Conservation (phyloP, 345 rosid species). For the Iberis pinnata region DNA sequence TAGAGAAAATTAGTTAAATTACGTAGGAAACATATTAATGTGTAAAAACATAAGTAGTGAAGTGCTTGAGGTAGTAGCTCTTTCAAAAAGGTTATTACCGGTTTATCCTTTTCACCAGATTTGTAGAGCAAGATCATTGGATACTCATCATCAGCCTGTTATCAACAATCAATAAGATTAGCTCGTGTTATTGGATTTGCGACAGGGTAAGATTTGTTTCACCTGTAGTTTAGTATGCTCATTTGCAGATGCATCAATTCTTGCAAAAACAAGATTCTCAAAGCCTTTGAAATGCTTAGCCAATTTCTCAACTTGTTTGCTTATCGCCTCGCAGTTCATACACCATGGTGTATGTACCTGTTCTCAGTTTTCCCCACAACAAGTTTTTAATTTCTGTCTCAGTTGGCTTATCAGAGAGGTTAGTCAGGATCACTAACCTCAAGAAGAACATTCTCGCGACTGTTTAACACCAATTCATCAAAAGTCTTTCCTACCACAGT, state of each 20-base stretch:
- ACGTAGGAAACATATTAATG: no score
- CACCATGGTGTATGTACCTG: background rate
- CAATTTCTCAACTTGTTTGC: conserved; percentile 67
- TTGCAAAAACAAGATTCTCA: conserved; percentile 58
- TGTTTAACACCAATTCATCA: conserved; percentile 65
- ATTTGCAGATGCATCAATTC: conserved; percentile 78
- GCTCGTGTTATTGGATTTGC: conserved; percentile 40
- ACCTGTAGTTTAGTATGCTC: conserved; percentile 86
- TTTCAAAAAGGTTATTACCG: conserved; percentile 38
- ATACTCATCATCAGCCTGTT: conserved; percentile 52
- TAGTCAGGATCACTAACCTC: conserved; percentile 46
- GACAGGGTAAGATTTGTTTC: conserved; percentile 33
- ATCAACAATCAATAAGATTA: conserved; percentile 23
- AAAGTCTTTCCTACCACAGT: conserved; percentile 71
- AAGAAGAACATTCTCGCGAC: conserved; percentile 60
- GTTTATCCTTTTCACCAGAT: conserved; percentile 51
- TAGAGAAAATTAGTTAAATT: conserved; percentile 5
- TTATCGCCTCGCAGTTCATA: background rate
- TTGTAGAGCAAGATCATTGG: conserved; percentile 68
- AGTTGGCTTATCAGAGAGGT: background rate
- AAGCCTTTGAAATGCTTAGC: conserved; percentile 78
- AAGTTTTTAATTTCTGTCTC: no score
- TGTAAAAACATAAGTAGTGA: conserved; percentile 28
- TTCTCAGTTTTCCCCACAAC: background rate
- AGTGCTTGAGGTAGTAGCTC: background rate